These are phyloP conservation scores for Oryza nivara DNA, from an alignment of 176 grass and related monocot genomes.

Conservation along the genomic window DNA sequence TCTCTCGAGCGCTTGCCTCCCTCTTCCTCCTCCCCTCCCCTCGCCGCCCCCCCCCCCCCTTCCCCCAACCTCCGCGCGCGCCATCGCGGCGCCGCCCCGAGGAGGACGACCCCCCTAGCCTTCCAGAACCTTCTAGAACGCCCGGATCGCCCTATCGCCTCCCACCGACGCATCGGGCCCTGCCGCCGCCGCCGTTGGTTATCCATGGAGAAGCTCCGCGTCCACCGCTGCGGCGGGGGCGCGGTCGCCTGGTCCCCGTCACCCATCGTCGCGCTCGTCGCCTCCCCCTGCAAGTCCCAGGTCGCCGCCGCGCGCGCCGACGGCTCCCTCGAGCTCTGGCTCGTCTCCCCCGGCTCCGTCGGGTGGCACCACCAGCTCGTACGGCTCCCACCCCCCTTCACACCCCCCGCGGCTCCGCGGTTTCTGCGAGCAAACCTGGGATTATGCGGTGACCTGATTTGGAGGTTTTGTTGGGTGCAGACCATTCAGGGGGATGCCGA, in stretches of 20 bases:
- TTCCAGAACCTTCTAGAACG: slow-evolving; percentile 26
- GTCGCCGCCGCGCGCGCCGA: slow-evolving; percentile 80
- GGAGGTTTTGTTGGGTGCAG: slow-evolving; percentile 54
- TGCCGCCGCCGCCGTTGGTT: neutral
- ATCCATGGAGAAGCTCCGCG: slow-evolving; percentile 81
- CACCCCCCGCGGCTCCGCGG: neutral
- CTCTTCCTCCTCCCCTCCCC: slow-evolving; percentile 17
- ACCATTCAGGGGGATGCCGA: slow-evolving; percentile 68
- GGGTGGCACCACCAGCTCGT: slow-evolving; percentile 98
- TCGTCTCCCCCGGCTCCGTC: slow-evolving; percentile 90
- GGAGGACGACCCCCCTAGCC: neutral
- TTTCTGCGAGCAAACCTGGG: neutral
- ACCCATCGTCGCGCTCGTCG: slow-evolving; percentile 64
- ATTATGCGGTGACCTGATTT: slow-evolving; percentile 33
- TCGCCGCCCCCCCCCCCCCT: neutral
- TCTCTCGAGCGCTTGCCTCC: slow-evolving; percentile 40
- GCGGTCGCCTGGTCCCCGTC: slow-evolving; percentile 78
- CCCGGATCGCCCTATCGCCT: slow-evolving; percentile 13
- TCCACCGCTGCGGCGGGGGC: slow-evolving; percentile 55
- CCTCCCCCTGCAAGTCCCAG: slow-evolving; percentile 73
- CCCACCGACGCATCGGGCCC: neutral
- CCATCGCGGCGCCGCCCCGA: slow-evolving; percentile 34
- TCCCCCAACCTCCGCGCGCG: neutral
- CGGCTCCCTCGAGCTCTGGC: slow-evolving; percentile 92
- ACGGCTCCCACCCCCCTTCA: slow-evolving; percentile 27